These are phyloP conservation scores for Rhodotorula mucilaginosa DNA, from an alignment of 1,284 basidiomycete genomes.

Conservation along the genomic window DNA sequence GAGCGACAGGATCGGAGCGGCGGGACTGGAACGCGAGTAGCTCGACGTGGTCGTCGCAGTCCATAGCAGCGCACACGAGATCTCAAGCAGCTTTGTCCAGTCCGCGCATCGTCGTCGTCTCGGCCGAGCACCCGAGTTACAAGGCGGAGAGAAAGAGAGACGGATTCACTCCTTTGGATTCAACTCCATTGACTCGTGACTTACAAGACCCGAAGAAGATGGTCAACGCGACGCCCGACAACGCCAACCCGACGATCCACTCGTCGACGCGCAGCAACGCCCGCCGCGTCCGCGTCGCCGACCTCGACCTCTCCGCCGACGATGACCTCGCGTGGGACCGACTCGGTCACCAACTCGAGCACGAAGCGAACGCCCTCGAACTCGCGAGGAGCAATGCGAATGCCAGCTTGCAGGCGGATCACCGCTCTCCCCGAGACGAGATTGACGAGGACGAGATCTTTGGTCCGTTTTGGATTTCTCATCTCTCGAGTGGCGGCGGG, in stretches of 20 bases:
- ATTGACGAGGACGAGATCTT: conserved; percentile 70
- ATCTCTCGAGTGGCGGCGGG: neutral
- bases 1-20: too few relatives aligned
- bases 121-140: too few relatives aligned
- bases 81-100: too few relatives aligned
- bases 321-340: conserved; percentile 42
- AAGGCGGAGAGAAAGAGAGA: too few relatives aligned
- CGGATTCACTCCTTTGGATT: too few relatives aligned
- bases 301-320: conserved; percentile 36
- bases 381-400: neutral
- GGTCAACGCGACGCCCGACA: conserved; percentile 34
- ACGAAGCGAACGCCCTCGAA: neutral
- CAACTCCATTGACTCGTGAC: too few relatives aligned
- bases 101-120: too few relatives aligned
- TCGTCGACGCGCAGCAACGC: conserved; percentile 8
- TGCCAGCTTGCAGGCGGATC: neutral
- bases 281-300: conserved; percentile 25
- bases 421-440: conserved; percentile 13
- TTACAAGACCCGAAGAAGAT: neutral
- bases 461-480: conserved; percentile 51
- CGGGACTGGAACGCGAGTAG: too few relatives aligned
- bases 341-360: conserved; percentile 7
- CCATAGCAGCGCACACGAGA: too few relatives aligned
- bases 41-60: too few relatives aligned
- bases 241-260: conserved; percentile 44